Percentiles rank a stretch among this genome's conserved stretches.
phyloP scores from a whole-genome alignment of 2,329 filamentous ascomycete genomes.

The Stachybotrys chartarum region DNA sequence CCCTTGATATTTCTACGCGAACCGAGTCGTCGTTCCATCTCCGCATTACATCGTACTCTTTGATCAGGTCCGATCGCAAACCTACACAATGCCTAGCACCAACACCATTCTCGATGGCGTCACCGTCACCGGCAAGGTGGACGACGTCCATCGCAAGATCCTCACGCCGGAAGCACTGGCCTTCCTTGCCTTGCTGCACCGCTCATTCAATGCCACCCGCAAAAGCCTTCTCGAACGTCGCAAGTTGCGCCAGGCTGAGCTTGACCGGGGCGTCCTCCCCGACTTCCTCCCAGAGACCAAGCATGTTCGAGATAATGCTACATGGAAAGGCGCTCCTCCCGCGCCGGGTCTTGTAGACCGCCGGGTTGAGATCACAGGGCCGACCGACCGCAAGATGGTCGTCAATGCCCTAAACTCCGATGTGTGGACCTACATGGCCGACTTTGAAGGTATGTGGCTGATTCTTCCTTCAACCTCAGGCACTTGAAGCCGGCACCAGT shows the following conservation, averaged over 20 bases:
- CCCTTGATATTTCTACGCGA: too few species aligned
- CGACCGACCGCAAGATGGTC: slow-evolving; percentile 98
- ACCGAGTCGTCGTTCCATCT: neutral
- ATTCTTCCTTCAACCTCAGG: neutral
- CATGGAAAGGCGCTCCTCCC: slow-evolving; percentile 88
- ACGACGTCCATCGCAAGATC: slow-evolving; percentile 79
- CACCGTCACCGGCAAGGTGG: slow-evolving; percentile 72
- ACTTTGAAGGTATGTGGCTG: slow-evolving; percentile 77
- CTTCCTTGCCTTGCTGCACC: slow-evolving; percentile 90
- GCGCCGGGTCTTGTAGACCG: slow-evolving; percentile 90
- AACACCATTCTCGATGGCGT: slow-evolving; percentile 83
- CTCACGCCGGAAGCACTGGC: slow-evolving; percentile 83
- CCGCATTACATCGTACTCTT: neutral
- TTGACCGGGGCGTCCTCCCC: slow-evolving; percentile 80
- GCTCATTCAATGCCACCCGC: slow-evolving; percentile 85
- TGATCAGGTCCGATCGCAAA: neutral
- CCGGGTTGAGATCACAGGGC: slow-evolving; percentile 93
- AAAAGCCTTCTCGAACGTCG: slow-evolving; percentile 85
- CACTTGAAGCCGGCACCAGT: neutral
- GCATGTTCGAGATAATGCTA: slow-evolving; percentile 87
- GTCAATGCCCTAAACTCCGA: slow-evolving; percentile 94
- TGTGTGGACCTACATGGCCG: slow-evolving; percentile 99
- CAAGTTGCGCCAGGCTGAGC: slow-evolving; percentile 79
- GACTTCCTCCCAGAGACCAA: slow-evolving; percentile 96
- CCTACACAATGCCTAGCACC: slow-evolving; percentile 53